Conservation (phyloP, 805 yeast genomes). For the Candida broadrunensis region DNA sequence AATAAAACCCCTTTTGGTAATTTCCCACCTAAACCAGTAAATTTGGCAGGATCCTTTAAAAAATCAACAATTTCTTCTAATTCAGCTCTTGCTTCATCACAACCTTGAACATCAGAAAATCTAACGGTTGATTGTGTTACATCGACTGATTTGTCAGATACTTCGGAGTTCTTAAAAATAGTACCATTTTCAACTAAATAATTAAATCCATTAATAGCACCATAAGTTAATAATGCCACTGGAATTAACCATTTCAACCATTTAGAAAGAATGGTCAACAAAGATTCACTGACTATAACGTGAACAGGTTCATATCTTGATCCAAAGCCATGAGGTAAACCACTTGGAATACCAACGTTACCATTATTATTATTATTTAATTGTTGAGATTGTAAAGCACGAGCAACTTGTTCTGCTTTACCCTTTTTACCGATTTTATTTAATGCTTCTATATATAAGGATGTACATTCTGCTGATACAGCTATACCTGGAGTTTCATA, state of each 20-base stretch:
- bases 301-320: conserved; percentile 82
- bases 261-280: conserved; percentile 70
- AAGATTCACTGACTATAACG: conserved; percentile 87
- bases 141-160: conserved; percentile 76
- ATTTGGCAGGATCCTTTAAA: conserved; percentile 91
- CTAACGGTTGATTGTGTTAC: conserved; percentile 81
- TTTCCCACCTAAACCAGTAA: conserved; percentile 96
- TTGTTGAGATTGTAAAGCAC: conserved; percentile 25
- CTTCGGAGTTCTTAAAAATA: conserved; percentile 69
- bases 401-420: conserved; percentile 69
- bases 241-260: conserved; percentile 90
- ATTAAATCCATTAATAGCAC: conserved; percentile 73
- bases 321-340: conserved; percentile 46
- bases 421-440: conserved; percentile 71
- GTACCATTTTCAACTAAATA: conserved; percentile 81
- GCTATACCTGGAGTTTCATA: conserved; percentile 95
- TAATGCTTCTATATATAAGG: conserved; percentile 77
- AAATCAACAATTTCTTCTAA: conserved; percentile 98
- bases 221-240: conserved; percentile 74
- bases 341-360: conserved; percentile 1
- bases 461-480: conserved; percentile 72
- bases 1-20: conserved; percentile 94
- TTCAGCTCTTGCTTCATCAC: conserved; percentile 97
- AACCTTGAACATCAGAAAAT: conserved; percentile 93
- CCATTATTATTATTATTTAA: neutral